phyloP scores from a whole-genome alignment of 2,329 filamentous ascomycete species.

The Aphanoascus verrucosus region DNA sequence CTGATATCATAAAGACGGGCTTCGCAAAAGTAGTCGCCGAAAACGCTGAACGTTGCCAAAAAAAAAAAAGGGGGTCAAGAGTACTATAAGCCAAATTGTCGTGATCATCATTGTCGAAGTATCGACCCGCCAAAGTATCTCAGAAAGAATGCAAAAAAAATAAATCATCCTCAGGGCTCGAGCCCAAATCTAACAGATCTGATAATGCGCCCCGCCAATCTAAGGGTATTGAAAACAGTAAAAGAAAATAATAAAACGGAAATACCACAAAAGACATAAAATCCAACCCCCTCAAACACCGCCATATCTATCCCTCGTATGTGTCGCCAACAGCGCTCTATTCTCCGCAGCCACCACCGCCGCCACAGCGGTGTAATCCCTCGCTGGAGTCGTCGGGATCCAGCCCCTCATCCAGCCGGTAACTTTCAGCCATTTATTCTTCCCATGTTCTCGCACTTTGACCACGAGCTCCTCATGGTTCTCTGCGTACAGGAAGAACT shows the following conservation, averaged over 20 bases:
- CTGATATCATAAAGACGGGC: too few relatives aligned
- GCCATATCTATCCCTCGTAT: constrained; percentile 25
- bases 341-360: constrained; percentile 19
- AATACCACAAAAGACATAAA: not conserved
- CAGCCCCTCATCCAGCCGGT: constrained; percentile 57
- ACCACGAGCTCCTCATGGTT: constrained; percentile 35
- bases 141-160: too few relatives aligned
- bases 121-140: constrained; percentile 22
- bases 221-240: not conserved
- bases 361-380: constrained; percentile 15
- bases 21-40: too few relatives aligned
- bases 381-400: constrained; percentile 43
- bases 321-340: constrained; percentile 23
- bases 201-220: not conserved
- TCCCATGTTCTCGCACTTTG: constrained; percentile 34
- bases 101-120: too few relatives aligned
- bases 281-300: constrained; percentile 21
- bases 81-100: too few relatives aligned
- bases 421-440: constrained; percentile 45
- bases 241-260: too few relatives aligned
- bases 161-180: too few relatives aligned
- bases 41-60: too few relatives aligned
- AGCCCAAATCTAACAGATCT: too few relatives aligned
- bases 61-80: too few relatives aligned
- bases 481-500: constrained; percentile 52